phyloP scores from a whole-genome alignment of 345 rosid genomes.

The Citrus maxima region DNA sequence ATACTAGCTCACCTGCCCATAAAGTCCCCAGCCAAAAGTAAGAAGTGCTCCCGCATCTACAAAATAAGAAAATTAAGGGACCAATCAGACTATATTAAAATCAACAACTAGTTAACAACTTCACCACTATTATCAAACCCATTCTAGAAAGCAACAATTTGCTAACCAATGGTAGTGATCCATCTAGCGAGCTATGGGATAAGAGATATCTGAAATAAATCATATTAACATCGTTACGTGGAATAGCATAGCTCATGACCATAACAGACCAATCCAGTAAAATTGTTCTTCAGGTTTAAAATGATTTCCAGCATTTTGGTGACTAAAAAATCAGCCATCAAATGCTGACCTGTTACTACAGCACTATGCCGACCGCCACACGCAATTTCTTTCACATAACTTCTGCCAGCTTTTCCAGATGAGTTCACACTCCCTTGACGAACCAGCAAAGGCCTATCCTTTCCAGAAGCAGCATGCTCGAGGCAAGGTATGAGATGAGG shows the following conservation, averaged over 20 bases:
- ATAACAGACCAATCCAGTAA: neutral
- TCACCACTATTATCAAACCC: neutral
- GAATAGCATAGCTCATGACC: neutral
- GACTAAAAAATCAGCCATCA: slow-evolving; percentile 6
- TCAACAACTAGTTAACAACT: neutral
- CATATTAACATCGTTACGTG: neutral
- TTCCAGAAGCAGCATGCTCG: slow-evolving; percentile 42
- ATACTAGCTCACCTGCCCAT: slow-evolving; percentile 68
- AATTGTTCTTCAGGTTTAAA: neutral
- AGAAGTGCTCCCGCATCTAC: slow-evolving; percentile 72
- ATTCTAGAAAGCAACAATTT: neutral
- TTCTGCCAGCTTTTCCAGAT: slow-evolving; percentile 42
- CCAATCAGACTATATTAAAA: neutral
- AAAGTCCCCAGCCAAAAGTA: slow-evolving; percentile 89
- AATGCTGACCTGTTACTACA: slow-evolving; percentile 60
- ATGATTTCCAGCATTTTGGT: neutral
- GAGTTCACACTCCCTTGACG: slow-evolving; percentile 44
- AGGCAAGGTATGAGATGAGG: slow-evolving; percentile 75
- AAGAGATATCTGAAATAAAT: neutral
- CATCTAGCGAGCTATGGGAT: neutral
- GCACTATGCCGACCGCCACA: slow-evolving; percentile 93
- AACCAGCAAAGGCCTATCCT: slow-evolving; percentile 35
- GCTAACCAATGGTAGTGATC: neutral
- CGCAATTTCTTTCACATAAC: slow-evolving; percentile 60
- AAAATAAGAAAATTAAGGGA: slow-evolving; percentile 16